Base-by-base conservation (phyloP, 2,329 filamentous ascomycete species). In the Xylariaceae sp. region DNA sequence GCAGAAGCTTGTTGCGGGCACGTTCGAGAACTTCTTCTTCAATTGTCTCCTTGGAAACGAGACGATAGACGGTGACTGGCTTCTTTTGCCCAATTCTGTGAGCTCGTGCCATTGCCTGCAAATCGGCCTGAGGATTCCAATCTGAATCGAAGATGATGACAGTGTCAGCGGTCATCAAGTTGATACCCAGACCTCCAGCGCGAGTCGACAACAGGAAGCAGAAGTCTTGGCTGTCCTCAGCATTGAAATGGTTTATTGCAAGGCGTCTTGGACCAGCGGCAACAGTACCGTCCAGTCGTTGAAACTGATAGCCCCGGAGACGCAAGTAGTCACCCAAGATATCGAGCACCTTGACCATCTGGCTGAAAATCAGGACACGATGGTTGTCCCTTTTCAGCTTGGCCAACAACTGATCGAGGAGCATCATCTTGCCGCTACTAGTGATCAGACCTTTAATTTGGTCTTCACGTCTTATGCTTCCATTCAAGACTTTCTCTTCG, bases 391-490 rank as follows among this genome's bases (percentile, higher is more conserved):
- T 89, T 70, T 88, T 96, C 60, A 99, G 75, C 72, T 99, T 99
- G 6, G 88, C 88, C 11, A 99, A 80, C n/a, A 99, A 84, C 67
- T 92, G 90, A 63, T 99, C 94, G 7, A 99, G 82, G 45, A 99
- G 79, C 91, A 97, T 97, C 94, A 99, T 97, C 75, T 99, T 99
- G 62, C 95, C 95, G 73, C 94, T 99, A 67, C 91, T 96, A 4
- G 92, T 93, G 65, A 99, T 96, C 55, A 99, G 81, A 17, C 89
- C 89, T 68, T 96, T 94, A 62, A 99, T 82, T 57, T 91, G 84
- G 67, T 97, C 94, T 65, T 97, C 93, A 31, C 92, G 88, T 17
- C 89, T 86, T 48, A 82, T 81, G 63, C 87, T 91, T 13, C 89
- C 90, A 54, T 83, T 86, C 46, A 97, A 73, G 12, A 97, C 89